Conservation (phyloP, 345 rosid species). For the Rhizophora apiculata region DNA sequence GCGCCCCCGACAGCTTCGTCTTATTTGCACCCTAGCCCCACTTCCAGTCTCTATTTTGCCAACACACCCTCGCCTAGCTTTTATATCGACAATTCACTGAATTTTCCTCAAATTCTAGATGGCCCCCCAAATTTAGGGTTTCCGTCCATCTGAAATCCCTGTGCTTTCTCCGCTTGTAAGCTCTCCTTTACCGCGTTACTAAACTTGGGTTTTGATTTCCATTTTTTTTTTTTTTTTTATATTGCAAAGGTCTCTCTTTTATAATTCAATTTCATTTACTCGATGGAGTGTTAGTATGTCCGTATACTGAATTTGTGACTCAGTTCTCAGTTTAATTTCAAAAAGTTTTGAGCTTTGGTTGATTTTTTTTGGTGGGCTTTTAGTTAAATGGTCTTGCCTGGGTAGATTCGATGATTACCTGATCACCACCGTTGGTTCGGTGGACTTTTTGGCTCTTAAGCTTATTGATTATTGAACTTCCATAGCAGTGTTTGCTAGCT, state of each 20-base stretch:
- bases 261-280: background rate
- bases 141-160: conserved; percentile 21
- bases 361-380: background rate
- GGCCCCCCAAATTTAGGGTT: conserved; percentile 44
- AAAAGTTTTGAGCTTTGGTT: conserved; percentile 3
- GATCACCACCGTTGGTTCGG: conserved; percentile 10
- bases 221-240: background rate
- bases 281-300: background rate
- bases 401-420: conserved; percentile 5
- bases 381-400: conserved; percentile 9
- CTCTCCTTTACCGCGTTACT: background rate
- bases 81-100: conserved; percentile 10
- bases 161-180: conserved; percentile 15
- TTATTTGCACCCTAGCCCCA: conserved; percentile 4
- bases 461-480: background rate
- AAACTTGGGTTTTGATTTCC: conserved; percentile 4
- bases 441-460: conserved; percentile 12
- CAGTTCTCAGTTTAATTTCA: background rate
- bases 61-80: conserved; percentile 19
- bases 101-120: conserved; percentile 25
- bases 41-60: conserved; percentile 2
- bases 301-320: background rate
- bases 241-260: background rate
- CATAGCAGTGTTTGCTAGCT: background rate
- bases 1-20: background rate